Conservation (phyloP, 164 flowering plant species). For the Paratinospora sagittata region DNA sequence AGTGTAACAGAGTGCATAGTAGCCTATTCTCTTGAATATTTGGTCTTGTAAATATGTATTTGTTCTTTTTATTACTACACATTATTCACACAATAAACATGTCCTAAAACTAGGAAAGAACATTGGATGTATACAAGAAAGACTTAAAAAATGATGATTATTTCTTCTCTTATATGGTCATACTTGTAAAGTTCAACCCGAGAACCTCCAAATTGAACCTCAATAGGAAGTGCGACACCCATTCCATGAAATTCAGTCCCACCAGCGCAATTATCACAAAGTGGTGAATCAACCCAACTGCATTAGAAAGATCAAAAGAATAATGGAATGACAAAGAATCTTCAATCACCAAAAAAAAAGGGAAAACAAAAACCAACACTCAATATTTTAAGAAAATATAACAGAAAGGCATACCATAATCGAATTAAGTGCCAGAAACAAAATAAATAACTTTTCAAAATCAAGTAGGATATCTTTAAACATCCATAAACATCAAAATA, state of each 20-base stretch:
- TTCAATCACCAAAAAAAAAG: neutral
- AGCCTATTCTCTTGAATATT: neutral
- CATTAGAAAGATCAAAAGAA: slow-evolving; percentile 11
- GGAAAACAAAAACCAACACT: neutral
- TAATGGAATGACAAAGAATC: neutral
- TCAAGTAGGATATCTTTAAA: neutral
- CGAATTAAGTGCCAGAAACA: neutral
- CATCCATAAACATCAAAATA: neutral
- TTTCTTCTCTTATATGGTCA: neutral
- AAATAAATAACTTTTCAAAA: neutral
- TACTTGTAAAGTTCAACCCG: slow-evolving; percentile 90
- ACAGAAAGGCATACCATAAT: neutral
- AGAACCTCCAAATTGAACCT: slow-evolving; percentile 56
- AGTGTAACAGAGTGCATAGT: neutral
- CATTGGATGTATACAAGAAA: neutral
- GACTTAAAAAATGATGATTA: neutral
- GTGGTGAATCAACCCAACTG: slow-evolving; percentile 90
- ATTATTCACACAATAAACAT: neutral
- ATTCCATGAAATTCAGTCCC: slow-evolving; percentile 47
- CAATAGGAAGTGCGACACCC: slow-evolving; percentile 59
- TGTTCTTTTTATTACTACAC: neutral
- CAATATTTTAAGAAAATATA: neutral
- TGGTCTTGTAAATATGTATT: neutral
- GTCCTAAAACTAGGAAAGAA: neutral
- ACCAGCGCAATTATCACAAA: slow-evolving; percentile 75